Conservation (phyloP, 176 grass and related monocot species). For the Eragrostis nindensis region DNA sequence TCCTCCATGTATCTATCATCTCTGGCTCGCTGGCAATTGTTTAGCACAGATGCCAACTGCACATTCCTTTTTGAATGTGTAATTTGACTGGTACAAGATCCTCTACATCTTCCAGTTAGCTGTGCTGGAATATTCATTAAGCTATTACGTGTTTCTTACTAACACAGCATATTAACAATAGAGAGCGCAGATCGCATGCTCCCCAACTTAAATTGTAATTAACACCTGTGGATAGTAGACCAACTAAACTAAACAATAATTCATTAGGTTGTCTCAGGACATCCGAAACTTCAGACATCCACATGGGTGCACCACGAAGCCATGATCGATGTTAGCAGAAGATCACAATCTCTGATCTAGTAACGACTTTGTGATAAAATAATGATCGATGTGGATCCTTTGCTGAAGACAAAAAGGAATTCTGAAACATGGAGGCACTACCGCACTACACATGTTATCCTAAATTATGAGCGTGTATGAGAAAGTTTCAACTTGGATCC, state of each 20-base stretch:
- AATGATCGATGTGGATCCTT: constrained; percentile 10
- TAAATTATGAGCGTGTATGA: constrained; percentile 15
- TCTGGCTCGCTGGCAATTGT: constrained; percentile 24
- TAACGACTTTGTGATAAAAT: constrained; percentile 42
- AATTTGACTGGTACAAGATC: constrained; percentile 48
- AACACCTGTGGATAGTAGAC: constrained; percentile 31
- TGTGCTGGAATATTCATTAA: constrained; percentile 47
- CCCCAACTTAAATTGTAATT: constrained; percentile 38
- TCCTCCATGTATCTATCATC: constrained; percentile 9
- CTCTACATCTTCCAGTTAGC: constrained; percentile 45
- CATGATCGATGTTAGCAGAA: constrained; percentile 40
- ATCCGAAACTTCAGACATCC: constrained; percentile 36
- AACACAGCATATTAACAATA: constrained; percentile 47
- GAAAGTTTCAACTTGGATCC: constrained; percentile 19
- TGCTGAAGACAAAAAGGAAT: constrained; percentile 31
- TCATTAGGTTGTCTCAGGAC: constrained; percentile 16
- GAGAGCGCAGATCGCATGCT: constrained; percentile 45
- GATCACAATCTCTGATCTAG: constrained; percentile 40
- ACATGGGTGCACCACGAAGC: constrained; percentile 47
- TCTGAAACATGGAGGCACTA: constrained; percentile 19
- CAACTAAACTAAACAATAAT: constrained; percentile 43
- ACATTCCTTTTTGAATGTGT: constrained; percentile 35
- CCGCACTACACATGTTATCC: constrained; percentile 22
- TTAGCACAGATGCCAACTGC: constrained; percentile 47
- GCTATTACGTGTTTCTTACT: constrained; percentile 24